phyloP scores from a whole-genome alignment of 305 asterid genomes.

The Rubia tinctorum region DNA sequence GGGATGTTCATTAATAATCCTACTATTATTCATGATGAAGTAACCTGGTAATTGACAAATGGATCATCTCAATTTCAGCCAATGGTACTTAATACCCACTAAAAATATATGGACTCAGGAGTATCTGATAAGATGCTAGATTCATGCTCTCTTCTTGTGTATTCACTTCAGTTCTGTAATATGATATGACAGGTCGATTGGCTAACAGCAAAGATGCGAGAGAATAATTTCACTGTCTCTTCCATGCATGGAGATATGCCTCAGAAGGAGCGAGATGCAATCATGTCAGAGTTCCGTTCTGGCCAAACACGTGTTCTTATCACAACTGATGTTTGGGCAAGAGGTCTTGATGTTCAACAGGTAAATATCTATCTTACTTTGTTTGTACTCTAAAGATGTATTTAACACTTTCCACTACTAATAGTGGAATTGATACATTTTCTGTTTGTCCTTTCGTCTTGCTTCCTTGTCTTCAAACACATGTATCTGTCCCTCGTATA shows the following conservation, averaged over 20 bases:
- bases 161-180: constrained; percentile 12
- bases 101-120: neutral
- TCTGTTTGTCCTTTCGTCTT: neutral
- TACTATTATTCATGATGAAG: neutral
- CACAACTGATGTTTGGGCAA: constrained; percentile 99
- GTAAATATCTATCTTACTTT: constrained; percentile 24
- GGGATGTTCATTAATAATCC: neutral
- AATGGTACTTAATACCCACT: neutral
- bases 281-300: constrained; percentile 79
- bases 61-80: neutral
- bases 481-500: neutral
- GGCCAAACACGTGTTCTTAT: constrained; percentile 92
- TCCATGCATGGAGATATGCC: constrained; percentile 99
- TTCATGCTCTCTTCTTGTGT: neutral
- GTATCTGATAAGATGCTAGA: neutral
- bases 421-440: neutral
- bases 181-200: constrained; percentile 68
- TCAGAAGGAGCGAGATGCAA: constrained; percentile 92
- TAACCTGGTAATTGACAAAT: neutral
- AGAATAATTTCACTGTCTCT: constrained; percentile 86
- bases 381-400: neutral
- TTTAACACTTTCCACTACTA: neutral
- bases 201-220: constrained; percentile 91
- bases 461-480: neutral
- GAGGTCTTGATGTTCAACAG: constrained; percentile 99